Evolutionary conservation across 1,139 yeast species (phyloP), one percentile per base, ranked within the genome.

Genomic region (Geotrichum klebahnii): DNA sequence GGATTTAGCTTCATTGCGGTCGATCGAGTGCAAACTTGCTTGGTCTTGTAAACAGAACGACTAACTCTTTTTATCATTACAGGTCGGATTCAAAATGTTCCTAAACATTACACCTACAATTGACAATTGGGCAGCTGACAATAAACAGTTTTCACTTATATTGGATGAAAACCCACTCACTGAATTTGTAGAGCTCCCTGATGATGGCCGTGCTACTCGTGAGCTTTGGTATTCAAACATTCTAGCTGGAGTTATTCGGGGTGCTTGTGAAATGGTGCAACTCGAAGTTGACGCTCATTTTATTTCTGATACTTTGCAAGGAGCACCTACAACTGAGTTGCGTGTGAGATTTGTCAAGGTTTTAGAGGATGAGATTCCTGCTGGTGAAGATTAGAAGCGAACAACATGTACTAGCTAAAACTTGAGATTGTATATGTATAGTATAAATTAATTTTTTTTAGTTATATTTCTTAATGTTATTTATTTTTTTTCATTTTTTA

Each of bases 231-330:
- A 89, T 64, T 85, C 95, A 2, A 95, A 92, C 63, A 77, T 92
- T 3, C 71, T 89, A 35, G 86, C 94, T 58, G 99, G 99, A 14
- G 94, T 92, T 2, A 69, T 92, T 49, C 77, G 88, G 51, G 97
- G 98, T 2, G 92, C 96, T 0, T 70, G 92, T 52, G 96, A 90
- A 62, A 90, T 90, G 97, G 96, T 92, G 2, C 98, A 92, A 65
- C 71, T 92, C 61, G 96, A 90, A 55, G 90, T 90, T 51, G 96
- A 90, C 53, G 89, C 84, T 2, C 74, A 72, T 59, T 92, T 90
- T 66, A 78, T 87, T 3, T 80, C 82, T 59, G 99, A 92, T 65
- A 80, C 77, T 1, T 71, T 92, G 52, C 78, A 90, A 55, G 98
- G 97, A 0, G 94, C 89, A 59, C 82, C 82, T 19, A 72, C 71